Base-by-base conservation (phyloP, 2,329 filamentous ascomycete genomes). In the Phaeosphaeria sp. region DNA sequence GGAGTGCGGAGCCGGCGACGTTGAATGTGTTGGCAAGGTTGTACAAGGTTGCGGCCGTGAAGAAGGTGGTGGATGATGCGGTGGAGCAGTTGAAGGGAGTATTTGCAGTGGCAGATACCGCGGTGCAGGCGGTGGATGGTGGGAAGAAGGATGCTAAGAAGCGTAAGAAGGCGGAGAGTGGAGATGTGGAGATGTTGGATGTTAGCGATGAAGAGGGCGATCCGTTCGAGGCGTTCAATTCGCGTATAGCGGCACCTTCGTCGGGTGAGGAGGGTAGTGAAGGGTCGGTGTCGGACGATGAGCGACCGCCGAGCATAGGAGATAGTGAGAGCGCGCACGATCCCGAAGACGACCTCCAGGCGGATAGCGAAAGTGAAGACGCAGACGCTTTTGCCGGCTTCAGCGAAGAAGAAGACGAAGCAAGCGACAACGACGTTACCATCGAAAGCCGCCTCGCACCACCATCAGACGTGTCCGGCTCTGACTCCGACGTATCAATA, bases 21-120 rank as follows among this genome's bases (percentile, higher is more conserved):
- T 77, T 84, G 18, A 89, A 89, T 74, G 85, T 89, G 15, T 77
- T 81, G 47, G 86, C 85, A 15, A 76, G 87, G 52, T 63, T 89
- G 51, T 88, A 84, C 68, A 88, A 87, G 58, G 85, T 85, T 15
- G 83, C 81, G 53, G 84, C 84, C 0, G 85, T 87, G 13, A 84
- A 83, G 71, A 81, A 84, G 62, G 83, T 81, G 2, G 72, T 88
- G 44, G 79, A 81, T 21, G 78, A 78, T 36, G 77, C 83, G 23
- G 62, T 81, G 30, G 72, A 72, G 3, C 78, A 79, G 33, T 64
- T 83, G 55, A 78, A 79, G 66, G 63, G 51, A 1, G 78, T 79
- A 41, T 65, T 82, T 27, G 66, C 59, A 5, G 30, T 11, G 7
- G 30, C 6, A 36, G 30, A 36, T 58, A 46, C 18, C 55, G 30